phyloP scores from a whole-genome alignment of 805 yeast species.

The Wickerhamomyces mucosus region DNA sequence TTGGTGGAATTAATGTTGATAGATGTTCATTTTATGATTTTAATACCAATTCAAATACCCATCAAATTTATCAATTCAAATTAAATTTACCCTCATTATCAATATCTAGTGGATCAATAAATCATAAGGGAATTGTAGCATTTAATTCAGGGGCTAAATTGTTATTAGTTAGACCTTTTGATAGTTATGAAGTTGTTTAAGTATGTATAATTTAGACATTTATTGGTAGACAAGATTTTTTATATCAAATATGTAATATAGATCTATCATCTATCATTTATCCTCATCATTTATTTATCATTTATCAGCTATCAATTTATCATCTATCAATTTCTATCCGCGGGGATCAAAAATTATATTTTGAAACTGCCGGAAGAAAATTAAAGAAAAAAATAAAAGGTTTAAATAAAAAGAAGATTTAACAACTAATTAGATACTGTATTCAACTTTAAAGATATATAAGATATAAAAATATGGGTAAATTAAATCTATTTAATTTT shows the following conservation, averaged over 20 bases:
- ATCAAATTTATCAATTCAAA: constrained; percentile 14
- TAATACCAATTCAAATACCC: constrained; percentile 6
- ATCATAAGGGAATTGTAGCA: constrained; percentile 15
- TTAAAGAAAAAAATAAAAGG: not conserved
- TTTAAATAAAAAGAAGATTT: no score
- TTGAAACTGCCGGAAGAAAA: no score
- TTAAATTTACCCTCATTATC: constrained; percentile 12
- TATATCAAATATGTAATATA: not conserved
- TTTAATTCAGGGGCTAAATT: constrained; percentile 16
- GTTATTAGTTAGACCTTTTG: constrained; percentile 17
- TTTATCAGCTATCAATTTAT: not conserved
- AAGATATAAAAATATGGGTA: constrained; percentile 9
- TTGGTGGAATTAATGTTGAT: constrained; percentile 15
- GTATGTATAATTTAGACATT: no score
- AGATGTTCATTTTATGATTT: constrained; percentile 18
- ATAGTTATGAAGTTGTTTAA: constrained; percentile 18
- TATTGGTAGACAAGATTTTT: not conserved
- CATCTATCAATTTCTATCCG: no score
- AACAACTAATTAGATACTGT: no score
- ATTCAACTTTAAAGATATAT: no score
- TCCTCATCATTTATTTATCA: not conserved
- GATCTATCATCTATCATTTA: no score
- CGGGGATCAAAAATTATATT: no score
- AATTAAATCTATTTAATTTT: constrained; percentile 20
- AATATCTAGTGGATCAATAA: constrained; percentile 15